These are phyloP conservation scores for Clonostachys sp. DNA, from an alignment of 2,329 filamentous ascomycete genomes.

Conservation along the genomic window DNA sequence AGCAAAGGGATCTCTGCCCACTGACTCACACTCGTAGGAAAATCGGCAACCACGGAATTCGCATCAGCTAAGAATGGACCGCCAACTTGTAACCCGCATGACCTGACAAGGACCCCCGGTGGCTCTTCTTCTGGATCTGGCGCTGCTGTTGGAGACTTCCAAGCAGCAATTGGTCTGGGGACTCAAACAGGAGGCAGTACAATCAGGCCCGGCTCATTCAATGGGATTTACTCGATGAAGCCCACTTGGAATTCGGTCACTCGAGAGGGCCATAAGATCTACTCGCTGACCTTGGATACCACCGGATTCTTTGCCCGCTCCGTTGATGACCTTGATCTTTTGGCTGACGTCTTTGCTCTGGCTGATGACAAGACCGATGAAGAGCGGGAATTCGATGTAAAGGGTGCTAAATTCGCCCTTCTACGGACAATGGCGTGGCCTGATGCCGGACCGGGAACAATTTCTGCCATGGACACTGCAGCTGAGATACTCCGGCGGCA, in stretches of 20 bases:
- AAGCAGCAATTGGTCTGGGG: conserved; percentile 51
- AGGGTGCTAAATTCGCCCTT: conserved; percentile 48
- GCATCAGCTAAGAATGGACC: conserved; percentile 43
- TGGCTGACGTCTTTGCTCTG: conserved; percentile 46
- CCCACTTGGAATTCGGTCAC: conserved; percentile 56
- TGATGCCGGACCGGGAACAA: conserved; percentile 36
- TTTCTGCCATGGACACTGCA: conserved; percentile 33
- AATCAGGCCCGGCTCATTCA: conserved; percentile 57
- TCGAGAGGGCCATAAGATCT: conserved; percentile 48
- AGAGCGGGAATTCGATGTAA: conserved; percentile 26
- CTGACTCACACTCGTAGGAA: conserved; percentile 27
- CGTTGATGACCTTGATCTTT: conserved; percentile 48
- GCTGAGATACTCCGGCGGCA: conserved; percentile 30
- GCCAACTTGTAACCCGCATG: conserved; percentile 56
- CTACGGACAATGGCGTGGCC: conserved; percentile 48
- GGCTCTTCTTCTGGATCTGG: conserved; percentile 61
- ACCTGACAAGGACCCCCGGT: conserved; percentile 54
- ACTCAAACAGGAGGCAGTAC: conserved; percentile 60
- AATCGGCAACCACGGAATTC: conserved; percentile 53
- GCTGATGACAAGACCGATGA: conserved; percentile 33
- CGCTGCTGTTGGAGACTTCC: conserved; percentile 57
- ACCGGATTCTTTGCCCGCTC: conserved; percentile 51
- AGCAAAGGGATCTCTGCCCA: too few relatives aligned
- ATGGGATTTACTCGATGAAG: conserved; percentile 36
- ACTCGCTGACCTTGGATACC: conserved; percentile 39